These are phyloP conservation scores for Poa pratensis DNA, from an alignment of 176 grass and related monocot genomes.

Conservation along the genomic window DNA sequence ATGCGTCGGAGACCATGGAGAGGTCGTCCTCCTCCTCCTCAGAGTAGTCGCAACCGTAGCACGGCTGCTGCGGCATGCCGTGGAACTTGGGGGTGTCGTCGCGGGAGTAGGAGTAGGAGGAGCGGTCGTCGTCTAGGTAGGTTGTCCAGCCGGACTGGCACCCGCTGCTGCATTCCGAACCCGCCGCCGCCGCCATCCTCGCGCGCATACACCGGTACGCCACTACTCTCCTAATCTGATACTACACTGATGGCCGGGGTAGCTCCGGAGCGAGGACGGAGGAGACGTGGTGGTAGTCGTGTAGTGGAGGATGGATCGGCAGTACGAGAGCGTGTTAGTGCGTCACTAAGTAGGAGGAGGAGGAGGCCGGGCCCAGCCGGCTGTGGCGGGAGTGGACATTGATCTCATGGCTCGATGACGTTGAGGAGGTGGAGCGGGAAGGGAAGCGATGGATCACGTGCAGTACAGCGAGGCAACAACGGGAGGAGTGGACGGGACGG, in stretches of 20 bases:
- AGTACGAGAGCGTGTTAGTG: conserved; percentile 37
- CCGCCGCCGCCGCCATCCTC: conserved; percentile 41
- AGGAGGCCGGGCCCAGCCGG: not conserved
- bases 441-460: conserved; percentile 51
- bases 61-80: not conserved
- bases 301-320: conserved; percentile 16
- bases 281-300: not conserved
- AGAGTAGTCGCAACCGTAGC: conserved; percentile 4
- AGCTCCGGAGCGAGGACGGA: conserved; percentile 19
- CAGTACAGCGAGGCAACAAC: conserved; percentile 63
- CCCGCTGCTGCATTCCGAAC: conserved; percentile 94
- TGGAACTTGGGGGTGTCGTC: conserved; percentile 8
- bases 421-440: conserved; percentile 21
- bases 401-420: not conserved
- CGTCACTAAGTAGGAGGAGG: conserved; percentile 34
- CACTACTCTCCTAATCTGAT: not conserved
- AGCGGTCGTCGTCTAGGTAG: conserved; percentile 72
- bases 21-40: conserved; percentile 75
- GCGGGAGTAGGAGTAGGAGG: conserved; percentile 47
- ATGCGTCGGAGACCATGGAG: conserved; percentile 97
- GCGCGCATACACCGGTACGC: not conserved
- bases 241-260: not conserved
- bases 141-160: conserved; percentile 99
- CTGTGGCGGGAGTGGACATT: not conserved
- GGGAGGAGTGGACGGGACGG: not conserved